Percentiles rank a stretch among this genome's conserved stretches.
Conservation (phyloP, 192 early-diverging fungal species). For the Podochytrium sp. region DNA sequence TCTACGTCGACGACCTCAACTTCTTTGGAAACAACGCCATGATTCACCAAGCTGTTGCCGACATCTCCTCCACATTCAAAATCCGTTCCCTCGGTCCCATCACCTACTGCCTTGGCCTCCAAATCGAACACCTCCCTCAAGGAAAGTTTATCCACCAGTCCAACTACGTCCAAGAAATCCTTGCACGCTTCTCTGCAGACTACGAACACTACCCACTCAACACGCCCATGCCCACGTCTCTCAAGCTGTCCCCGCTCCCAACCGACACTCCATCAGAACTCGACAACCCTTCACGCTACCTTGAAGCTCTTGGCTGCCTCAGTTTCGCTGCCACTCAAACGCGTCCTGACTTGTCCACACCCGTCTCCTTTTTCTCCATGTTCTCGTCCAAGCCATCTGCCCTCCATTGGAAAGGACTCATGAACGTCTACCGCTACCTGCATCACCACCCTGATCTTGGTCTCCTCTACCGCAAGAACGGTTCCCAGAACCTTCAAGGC, state of each 20-base stretch:
- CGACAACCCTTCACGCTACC: neutral
- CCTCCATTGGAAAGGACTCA: neutral
- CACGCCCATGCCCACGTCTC: neutral
- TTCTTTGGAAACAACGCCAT: neutral
- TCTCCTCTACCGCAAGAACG: neutral
- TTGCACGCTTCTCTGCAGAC: neutral
- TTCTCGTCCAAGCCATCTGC: neutral
- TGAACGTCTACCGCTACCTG: neutral
- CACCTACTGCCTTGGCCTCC: neutral
- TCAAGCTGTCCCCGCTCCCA: neutral
- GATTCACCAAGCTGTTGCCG: neutral
- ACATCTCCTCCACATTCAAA: neutral
- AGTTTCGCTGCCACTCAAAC: neutral
- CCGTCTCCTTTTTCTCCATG: neutral
- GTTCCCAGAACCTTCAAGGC: neutral
- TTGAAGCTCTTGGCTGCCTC: neutral
- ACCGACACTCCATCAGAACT: neutral
- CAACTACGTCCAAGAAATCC: neutral
- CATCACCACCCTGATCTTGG: neutral
- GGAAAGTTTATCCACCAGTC: neutral
- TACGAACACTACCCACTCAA: neutral
- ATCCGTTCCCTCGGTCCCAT: neutral
- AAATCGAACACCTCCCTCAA: neutral
- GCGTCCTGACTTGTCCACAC: neutral
- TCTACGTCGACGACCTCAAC: constrained; percentile 18